Base-by-base conservation (phyloP, 202 grass and related monocot species). In the Saccharum hybrid region DNA sequence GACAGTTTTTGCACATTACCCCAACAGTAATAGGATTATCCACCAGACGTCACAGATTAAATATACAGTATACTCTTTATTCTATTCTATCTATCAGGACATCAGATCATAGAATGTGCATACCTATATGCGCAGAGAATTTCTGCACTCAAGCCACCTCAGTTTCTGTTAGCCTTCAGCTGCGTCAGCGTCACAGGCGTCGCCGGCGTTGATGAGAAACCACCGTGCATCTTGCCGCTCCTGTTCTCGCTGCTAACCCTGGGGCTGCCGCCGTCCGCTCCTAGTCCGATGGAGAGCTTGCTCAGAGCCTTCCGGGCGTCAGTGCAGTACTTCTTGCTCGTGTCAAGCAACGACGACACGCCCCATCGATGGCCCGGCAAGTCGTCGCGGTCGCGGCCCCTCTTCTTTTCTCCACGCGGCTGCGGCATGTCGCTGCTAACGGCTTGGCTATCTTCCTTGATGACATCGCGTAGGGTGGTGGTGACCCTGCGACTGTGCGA, bases 281-380 rank as follows among this genome's bases (percentile, higher is more conserved):
- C 85, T 16, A 78, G 10, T 3, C 81, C 86, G 49, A 86, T 84
- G 59, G 88, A 78, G 14, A 94, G 85, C 86, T 88, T 92, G 80
- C 80, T 97, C 66, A 92, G 71, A 62, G 78, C 87, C 40, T 89
- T 82, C 67, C 88, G 81, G 2, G 85, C 91, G 28, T 82, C 80
- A 1, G 71, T 92, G 74, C 90, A 89, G 74, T 83, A 85, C 88
- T 80, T 81, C 81, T 94, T 98, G 78, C 92, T 95, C 34, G 86
- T 90, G 81, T 86, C 72, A 1, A 94, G 86, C 84, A 96, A 77
- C 41, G 93, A 83, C 56, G 91, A 72, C 83, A 95, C 66, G 60
- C 88, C 90, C 87, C 91, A 90, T 16, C 85, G 66, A 11, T 68
- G 84, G 42, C 86, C 26, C 11, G 5, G 52, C 40, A 45, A 63